Evolutionary conservation across 441 rosid species (phyloP).

Genomic region (Erodium texanum): DNA sequence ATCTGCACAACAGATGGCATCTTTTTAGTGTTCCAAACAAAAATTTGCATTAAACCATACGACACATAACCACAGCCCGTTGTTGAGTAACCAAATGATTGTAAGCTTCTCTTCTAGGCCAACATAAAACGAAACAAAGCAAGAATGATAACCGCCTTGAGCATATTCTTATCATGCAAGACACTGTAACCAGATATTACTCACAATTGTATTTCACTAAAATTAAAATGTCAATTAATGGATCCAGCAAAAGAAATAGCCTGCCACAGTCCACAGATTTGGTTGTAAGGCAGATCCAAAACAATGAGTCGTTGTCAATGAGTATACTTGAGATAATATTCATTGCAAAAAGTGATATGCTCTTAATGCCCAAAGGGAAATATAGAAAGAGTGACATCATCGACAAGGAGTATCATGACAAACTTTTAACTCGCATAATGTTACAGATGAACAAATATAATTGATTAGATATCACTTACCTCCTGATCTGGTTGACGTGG

Average conservation of each 20-base stretch:
- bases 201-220: background rate
- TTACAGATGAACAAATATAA: no score
- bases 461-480: constrained; percentile 29
- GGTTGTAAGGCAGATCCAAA: no score
- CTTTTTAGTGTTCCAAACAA: background rate
- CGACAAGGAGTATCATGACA: no score
- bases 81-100: constrained; percentile 8
- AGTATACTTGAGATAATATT: background rate
- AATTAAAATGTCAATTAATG: background rate
- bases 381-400: no score
- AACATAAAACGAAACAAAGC: background rate
- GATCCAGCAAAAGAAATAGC: background rate
- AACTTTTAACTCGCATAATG: no score
- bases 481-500: constrained; percentile 52
- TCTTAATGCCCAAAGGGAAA: background rate
- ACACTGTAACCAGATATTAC: background rate
- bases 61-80: background rate
- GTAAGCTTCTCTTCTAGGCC: constrained; percentile 3
- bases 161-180: background rate
- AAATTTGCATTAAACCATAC: background rate
- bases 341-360: background rate
- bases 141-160: background rate
- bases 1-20: background rate
- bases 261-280: no score
- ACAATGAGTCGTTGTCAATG: background rate